phyloP scores from a whole-genome alignment of 768 basidiomycete species.

The Leccinum rimulosum region DNA sequence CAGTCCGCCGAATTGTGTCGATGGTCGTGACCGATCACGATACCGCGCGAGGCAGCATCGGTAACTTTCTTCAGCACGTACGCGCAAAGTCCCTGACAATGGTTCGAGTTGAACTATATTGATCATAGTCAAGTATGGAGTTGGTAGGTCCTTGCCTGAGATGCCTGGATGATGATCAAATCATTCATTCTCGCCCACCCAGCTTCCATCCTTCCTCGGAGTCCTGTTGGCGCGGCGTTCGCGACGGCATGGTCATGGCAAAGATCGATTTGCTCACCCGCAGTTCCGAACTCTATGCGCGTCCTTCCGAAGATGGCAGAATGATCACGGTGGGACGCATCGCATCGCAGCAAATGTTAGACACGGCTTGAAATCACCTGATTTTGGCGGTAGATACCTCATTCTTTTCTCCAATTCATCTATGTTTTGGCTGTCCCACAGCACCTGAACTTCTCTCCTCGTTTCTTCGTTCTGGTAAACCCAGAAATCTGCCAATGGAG shows the following conservation, averaged over 20 bases:
- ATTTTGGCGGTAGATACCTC: slow-evolving; percentile 29
- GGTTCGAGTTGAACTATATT: background rate
- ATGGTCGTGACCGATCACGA: slow-evolving; percentile 88
- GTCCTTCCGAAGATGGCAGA: slow-evolving; percentile 35
- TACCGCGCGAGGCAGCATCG: slow-evolving; percentile 55
- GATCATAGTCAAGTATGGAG: background rate
- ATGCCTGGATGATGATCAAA: slow-evolving; percentile 76
- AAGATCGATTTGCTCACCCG: slow-evolving; percentile 45
- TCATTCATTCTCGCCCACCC: slow-evolving; percentile 94
- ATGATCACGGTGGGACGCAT: background rate
- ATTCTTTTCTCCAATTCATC: slow-evolving; percentile 41
- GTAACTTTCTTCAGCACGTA: slow-evolving; percentile 59
- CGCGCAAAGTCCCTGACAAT: slow-evolving; percentile 65
- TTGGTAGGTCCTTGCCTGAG: slow-evolving; percentile 50
- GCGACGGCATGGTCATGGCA: background rate
- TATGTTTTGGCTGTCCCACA: slow-evolving; percentile 31
- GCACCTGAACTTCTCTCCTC: slow-evolving; percentile 32
- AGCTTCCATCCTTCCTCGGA: slow-evolving; percentile 82
- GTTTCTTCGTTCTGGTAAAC: slow-evolving; percentile 38
- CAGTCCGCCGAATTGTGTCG: slow-evolving; percentile 76
- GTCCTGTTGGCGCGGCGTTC: slow-evolving; percentile 41
- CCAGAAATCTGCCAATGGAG: background rate
- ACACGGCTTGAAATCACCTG: background rate
- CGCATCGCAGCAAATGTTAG: background rate
- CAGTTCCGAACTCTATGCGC: slow-evolving; percentile 86